Base-by-base conservation (phyloP, 306 rosid genomes). In the Pyrus betulifolia region DNA sequence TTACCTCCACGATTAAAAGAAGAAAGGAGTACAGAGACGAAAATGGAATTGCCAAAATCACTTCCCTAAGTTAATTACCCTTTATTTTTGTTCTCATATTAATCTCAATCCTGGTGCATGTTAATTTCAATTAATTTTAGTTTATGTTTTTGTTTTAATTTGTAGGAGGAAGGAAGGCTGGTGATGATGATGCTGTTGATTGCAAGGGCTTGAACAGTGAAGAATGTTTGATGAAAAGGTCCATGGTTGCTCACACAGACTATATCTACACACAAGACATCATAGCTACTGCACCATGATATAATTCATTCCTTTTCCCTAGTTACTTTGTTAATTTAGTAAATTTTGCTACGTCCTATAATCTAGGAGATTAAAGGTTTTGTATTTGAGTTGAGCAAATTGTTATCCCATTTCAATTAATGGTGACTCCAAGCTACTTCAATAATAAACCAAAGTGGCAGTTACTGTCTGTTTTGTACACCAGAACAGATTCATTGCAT, bases 211-310 rank as follows among this genome's bases (percentile, higher is more conserved):
- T 71, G 25, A 82, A 67, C 78, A 82, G 57, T 23, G 84, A 73
- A 60, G 86, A 87, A 9, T 89, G 93, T 65, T 60, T 85, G 79
- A 78, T 74, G 63, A 84, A 81, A 80, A 74, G 84, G 81, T 70
- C 89, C 58, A 57, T 82, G 87, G 73, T 69, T 78, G 87, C 89
- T 78, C 86, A 87, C 40, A 80, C 85, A n/a, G 93, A 89, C 73
- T 87, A 89, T 64, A 86, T 89, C 69, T 87, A 87, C 79, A 87
- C 93, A 49, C 89, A 87, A 76, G 87, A 78, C 65, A 59, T 76
- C 71, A 74, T 52, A 49, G 19, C 69, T 19, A 44, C 59, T 49
- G 84, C 74, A 11, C 88, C 85, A 67, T 86, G 78, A 86, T 68
- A 23, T 11, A 4, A 25, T 51, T 2, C 8, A 44, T n/a, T 17